Evolutionary conservation across 176 grass and related monocot species (phyloP), one percentile per base, ranked within the genome.

Genomic region (Triticum timopheevii): DNA sequence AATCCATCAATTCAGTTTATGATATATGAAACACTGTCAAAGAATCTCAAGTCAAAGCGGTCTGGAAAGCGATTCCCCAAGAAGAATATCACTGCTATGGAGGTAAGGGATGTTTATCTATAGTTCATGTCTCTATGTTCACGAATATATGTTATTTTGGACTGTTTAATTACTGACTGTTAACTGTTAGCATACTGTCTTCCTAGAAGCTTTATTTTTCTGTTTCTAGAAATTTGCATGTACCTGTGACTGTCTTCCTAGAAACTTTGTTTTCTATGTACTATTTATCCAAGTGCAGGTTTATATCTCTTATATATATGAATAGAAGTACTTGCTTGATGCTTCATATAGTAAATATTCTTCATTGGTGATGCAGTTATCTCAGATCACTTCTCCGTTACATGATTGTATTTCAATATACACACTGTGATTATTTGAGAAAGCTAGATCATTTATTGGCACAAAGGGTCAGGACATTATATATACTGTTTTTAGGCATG

Each of bases 1-100:
- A 98, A 96, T 86, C 97, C 97, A 79, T 98, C 97, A 63, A 98
- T 98, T 87, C 97, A 98, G 84, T 98, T 98, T 89, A 98, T 94
- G 97, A 96, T 98, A 78, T 98, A 94, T 88, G 97, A 98, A 89
- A 96, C 92, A 61, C 88, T 91, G 31, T 80, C 90, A 87, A 98
- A 98, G 86, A 85, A 73, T 65, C 85, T 98, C 17, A 83, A 84
- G 36, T 88, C 88, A 47, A 98, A 98, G 84, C 83, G 67, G 65
- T 85, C 84, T 68, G 73, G 79, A 89, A 99, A 75, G 19, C 87
- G 89, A 34, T 75, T 52, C 76, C 66, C 63, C 25, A 89, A 86
- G 70, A 96, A 91, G 83, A 94, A 91, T 17, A 73, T 96, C 76
- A 92, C 92, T 82, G 94, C 97, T 88, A 75, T 87, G 85, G 92